Conservation (phyloP, 78 protist species). For the Tieghemostelium lacteum region DNA sequence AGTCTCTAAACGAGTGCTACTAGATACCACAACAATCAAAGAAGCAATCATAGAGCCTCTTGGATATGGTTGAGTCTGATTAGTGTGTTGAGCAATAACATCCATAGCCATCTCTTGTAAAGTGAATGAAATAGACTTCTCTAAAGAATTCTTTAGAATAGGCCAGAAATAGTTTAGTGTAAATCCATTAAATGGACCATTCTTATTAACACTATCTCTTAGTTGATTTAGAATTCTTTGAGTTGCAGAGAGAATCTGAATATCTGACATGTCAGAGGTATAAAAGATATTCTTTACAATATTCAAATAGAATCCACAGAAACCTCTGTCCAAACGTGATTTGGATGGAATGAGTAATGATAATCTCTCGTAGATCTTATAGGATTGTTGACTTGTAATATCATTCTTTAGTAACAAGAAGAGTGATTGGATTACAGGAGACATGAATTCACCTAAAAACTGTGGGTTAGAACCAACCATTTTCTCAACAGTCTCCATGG, state of each 20-base stretch:
- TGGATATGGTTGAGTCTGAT: slow-evolving; percentile 65
- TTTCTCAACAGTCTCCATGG: background rate
- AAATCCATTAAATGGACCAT: slow-evolving; percentile 5
- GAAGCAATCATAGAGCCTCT: slow-evolving; percentile 69
- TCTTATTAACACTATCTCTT: background rate
- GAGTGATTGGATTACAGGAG: slow-evolving; percentile 3
- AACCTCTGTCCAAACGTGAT: slow-evolving; percentile 11
- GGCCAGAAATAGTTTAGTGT: slow-evolving; percentile 70
- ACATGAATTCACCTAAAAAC: slow-evolving; percentile 55
- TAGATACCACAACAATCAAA: slow-evolving; percentile 63
- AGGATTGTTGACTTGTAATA: background rate
- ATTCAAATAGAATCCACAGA: slow-evolving; percentile 7
- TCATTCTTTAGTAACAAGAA: slow-evolving; percentile 18
- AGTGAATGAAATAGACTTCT: slow-evolving; percentile 53
- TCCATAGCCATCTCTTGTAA: slow-evolving; percentile 80
- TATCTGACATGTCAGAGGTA: slow-evolving; percentile 14
- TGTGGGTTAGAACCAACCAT: background rate
- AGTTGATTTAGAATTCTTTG: slow-evolving; percentile 24
- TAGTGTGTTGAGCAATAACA: slow-evolving; percentile 55
- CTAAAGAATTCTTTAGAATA: slow-evolving; percentile 51
- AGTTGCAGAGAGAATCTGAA: slow-evolving; percentile 20
- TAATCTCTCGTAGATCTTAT: background rate
- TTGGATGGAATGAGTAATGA: slow-evolving; percentile 7
- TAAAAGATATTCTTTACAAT: slow-evolving; percentile 26
- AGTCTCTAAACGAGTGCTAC: slow-evolving; percentile 35